These are phyloP conservation scores for Colletotrichum tofieldiae DNA, from an alignment of 2,329 filamentous ascomycete species.

Conservation along the genomic window DNA sequence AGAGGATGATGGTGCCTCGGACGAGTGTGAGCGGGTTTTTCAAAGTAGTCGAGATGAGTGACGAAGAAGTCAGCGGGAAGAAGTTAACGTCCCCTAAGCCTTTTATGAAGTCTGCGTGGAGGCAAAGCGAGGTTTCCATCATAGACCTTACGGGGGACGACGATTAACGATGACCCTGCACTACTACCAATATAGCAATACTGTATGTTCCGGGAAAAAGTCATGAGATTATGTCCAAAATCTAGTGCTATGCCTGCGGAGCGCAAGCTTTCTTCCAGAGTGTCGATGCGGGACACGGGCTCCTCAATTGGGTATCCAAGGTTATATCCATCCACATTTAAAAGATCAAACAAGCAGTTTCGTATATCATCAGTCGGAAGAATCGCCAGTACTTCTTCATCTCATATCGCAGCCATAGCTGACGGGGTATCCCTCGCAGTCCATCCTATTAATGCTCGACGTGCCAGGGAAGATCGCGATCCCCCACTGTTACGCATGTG, in stretches of 20 bases:
- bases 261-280: background rate
- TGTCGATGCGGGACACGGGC: background rate
- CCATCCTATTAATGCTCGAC: conserved; percentile 46
- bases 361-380: conserved; percentile 34
- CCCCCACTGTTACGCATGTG: conserved; percentile 65
- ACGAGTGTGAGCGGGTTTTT: conserved; percentile 58
- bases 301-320: conserved; percentile 33
- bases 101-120: conserved; percentile 8
- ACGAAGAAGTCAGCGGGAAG: conserved; percentile 48
- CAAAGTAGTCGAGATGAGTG: conserved; percentile 52
- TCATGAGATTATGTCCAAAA: background rate
- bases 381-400: conserved; percentile 17
- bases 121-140: conserved; percentile 33
- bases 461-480: conserved; percentile 67
- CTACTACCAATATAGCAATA: background rate
- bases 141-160: conserved; percentile 43
- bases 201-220: background rate
- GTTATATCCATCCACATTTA: conserved; percentile 7
- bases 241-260: conserved; percentile 14
- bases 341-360: conserved; percentile 17
- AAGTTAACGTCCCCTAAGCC: background rate
- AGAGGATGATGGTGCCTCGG: conserved; percentile 58
- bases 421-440: background rate
- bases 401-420: conserved; percentile 2
- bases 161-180: background rate